Conservation (phyloP, 768 basidiomycete genomes). For the Rhizopogon roseolus region DNA sequence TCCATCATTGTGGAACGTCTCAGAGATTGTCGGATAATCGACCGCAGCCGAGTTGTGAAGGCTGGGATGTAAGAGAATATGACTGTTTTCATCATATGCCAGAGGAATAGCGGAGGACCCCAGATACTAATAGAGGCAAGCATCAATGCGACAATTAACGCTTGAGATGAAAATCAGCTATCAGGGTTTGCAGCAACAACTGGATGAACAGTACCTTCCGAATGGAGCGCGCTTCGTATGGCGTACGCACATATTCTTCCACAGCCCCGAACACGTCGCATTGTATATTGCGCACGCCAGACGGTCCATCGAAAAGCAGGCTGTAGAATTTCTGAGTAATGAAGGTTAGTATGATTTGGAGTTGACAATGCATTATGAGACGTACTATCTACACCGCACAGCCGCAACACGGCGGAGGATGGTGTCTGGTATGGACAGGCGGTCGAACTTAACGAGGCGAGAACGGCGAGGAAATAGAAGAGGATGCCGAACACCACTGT, state of each 20-base stretch:
- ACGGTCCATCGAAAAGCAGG: not conserved
- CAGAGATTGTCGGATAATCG: not conserved
- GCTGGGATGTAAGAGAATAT: not conserved
- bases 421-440: not conserved
- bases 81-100: not conserved
- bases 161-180: not conserved
- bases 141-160: not conserved
- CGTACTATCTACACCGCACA: not conserved
- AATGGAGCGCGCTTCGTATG: not conserved
- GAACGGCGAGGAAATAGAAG: not conserved
- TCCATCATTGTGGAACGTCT: not conserved
- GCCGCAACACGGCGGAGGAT: not conserved
- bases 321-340: not conserved
- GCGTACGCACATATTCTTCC: not conserved
- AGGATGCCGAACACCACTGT: not conserved
- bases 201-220: not conserved
- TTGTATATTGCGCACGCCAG: not conserved
- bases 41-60: not conserved
- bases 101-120: not conserved
- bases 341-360: not conserved
- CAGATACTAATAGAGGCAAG: not conserved
- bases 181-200: not conserved
- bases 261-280: not conserved
- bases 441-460: not conserved
- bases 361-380: not conserved